Percentiles rank a stretch among this genome's conserved stretches.
Evolutionary conservation across 2,329 filamentous ascomycete species (phyloP).

Genomic region (Trichoderma hamatum): DNA sequence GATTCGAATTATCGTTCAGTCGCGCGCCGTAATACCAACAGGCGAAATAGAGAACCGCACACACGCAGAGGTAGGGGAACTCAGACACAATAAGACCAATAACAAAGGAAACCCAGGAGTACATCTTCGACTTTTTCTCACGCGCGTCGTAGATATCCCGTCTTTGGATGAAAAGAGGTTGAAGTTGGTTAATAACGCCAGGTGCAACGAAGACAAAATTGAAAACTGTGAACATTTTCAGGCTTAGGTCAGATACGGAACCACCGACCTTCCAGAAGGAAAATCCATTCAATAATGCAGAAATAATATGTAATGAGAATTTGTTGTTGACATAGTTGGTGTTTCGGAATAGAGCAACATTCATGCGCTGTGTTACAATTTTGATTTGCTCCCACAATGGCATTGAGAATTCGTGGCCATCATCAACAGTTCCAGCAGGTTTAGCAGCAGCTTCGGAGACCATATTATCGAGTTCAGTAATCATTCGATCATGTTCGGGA

Average conservation of each 20-base stretch:
- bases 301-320: constrained; percentile 57
- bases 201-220: constrained; percentile 66
- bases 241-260: constrained; percentile 54
- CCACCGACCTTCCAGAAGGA: constrained; percentile 63
- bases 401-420: constrained; percentile 72
- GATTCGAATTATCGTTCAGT: constrained; percentile 46
- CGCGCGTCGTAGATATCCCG: constrained; percentile 61
- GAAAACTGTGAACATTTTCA: constrained; percentile 62
- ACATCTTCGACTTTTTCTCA: constrained; percentile 65
- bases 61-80: constrained; percentile 50
- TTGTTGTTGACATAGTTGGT: constrained; percentile 69
- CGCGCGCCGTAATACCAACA: constrained; percentile 64
- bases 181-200: constrained; percentile 60
- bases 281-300: constrained; percentile 63
- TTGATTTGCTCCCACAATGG: constrained; percentile 65
- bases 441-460: constrained; percentile 56
- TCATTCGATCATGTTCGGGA: constrained; percentile 57
- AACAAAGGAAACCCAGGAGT: constrained; percentile 62
- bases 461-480: constrained; percentile 65
- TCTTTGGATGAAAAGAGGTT: constrained; percentile 60
- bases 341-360: constrained; percentile 66
- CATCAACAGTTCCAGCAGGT: constrained; percentile 43
- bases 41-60: constrained; percentile 54
- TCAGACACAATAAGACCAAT: constrained; percentile 55
- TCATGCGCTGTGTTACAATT: constrained; percentile 66